These are phyloP conservation scores for Pythium grandisporangium DNA, from an alignment of 352 stramenopile species.

Conservation along the genomic window DNA sequence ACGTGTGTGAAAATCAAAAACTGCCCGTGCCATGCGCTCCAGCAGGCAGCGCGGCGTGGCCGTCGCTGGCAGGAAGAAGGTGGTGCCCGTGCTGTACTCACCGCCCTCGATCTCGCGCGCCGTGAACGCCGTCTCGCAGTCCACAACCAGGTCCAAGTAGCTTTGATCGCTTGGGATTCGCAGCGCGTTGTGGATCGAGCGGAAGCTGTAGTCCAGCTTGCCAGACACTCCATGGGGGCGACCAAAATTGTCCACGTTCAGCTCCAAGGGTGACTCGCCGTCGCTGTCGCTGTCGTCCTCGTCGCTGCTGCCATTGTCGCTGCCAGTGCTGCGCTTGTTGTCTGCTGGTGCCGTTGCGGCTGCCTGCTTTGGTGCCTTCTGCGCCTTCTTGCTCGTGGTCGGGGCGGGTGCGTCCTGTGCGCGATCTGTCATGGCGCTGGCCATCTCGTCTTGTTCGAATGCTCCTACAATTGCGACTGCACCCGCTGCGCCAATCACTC, in stretches of 20 bases:
- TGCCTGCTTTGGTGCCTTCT: not conserved
- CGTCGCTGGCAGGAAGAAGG: constrained; percentile 43
- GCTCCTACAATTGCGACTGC: no score
- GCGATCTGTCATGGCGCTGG: not conserved
- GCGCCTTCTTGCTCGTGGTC: not conserved
- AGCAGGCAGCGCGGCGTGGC: constrained; percentile 44
- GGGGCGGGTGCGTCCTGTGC: constrained; percentile 1
- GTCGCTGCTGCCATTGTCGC: constrained; percentile 1
- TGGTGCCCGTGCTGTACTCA: constrained; percentile 46
- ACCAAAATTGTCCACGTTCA: constrained; percentile 21
- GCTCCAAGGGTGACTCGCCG: constrained; percentile 12
- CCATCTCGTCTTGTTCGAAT: no score
- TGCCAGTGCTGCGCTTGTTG: no score
- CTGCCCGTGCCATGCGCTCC: constrained; percentile 59
- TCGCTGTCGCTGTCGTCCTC: constrained; percentile 7
- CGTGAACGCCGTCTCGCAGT: constrained; percentile 40
- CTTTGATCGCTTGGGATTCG: constrained; percentile 13
- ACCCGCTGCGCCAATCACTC: no score
- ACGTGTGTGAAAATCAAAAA: constrained; percentile 71
- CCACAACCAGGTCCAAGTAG: constrained; percentile 19
- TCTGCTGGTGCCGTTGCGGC: no score
- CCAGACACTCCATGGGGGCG: constrained; percentile 14
- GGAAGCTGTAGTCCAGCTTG: constrained; percentile 18
- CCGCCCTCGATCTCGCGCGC: constrained; percentile 32
- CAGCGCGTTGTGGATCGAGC: constrained; percentile 14